Percentiles rank a stretch among this genome's conserved stretches.
Evolutionary conservation across 1,284 basidiomycete genomes (phyloP).

Genomic region (Cystobasidium pallidum): DNA sequence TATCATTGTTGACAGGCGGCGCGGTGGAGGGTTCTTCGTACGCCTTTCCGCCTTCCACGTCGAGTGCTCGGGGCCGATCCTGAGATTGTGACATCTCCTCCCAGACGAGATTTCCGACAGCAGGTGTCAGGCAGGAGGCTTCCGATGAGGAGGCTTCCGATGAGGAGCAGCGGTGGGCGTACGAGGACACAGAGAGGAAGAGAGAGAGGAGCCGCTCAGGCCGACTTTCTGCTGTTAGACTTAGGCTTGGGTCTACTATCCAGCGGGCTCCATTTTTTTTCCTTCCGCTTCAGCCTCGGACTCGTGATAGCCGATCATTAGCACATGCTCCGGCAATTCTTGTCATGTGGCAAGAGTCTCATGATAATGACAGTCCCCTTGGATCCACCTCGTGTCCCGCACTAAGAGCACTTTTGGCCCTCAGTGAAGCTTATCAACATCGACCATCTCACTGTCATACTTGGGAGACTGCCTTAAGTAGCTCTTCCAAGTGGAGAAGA

Average conservation of each 20-base stretch:
- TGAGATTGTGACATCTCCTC: constrained; percentile 9
- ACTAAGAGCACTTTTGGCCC: neutral
- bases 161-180: neutral
- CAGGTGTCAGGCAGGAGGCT: neutral
- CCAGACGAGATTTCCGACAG: neutral
- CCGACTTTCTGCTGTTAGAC: neutral
- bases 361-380: neutral
- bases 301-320: constrained; percentile 19
- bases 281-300: constrained; percentile 21
- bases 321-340: constrained; percentile 1
- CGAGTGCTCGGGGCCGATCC: constrained; percentile 7
- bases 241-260: neutral
- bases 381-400: neutral
- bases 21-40: constrained; percentile 20
- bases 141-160: neutral
- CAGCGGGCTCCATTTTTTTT: constrained; percentile 16
- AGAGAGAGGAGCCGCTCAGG: neutral
- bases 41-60: constrained; percentile 29
- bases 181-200: constrained; percentile 14
- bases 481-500: too few species aligned
- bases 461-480: too few species aligned
- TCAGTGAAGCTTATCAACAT: too few species aligned
- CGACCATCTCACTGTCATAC: too few species aligned
- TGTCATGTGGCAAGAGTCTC: constrained; percentile 19
- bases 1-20: constrained; percentile 35